Evolutionary conservation across 1,284 basidiomycete genomes (phyloP).

Genomic region (Austropuccinia psidii): DNA sequence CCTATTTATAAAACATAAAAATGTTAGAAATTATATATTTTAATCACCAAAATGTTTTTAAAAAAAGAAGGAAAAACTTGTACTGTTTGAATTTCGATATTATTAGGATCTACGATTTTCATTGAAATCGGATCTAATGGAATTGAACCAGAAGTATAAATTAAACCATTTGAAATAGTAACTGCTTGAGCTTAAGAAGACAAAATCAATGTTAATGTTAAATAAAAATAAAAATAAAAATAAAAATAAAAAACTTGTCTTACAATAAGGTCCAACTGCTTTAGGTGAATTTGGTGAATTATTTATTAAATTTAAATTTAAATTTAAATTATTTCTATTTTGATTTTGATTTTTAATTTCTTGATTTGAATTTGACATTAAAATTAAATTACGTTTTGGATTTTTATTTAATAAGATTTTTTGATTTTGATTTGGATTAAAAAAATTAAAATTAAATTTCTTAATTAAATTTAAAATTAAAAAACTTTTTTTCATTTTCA

Average conservation of each 20-base stretch:
- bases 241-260: not conserved
- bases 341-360: too few species aligned
- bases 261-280: not conserved
- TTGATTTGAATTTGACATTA: too few species aligned
- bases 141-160: slow-evolving; percentile 85
- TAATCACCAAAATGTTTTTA: not conserved
- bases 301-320: not conserved
- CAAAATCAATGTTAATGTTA: not conserved
- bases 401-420: too few species aligned
- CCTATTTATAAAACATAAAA: slow-evolving; percentile 43
- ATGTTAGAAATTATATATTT: not conserved
- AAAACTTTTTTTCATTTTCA: too few species aligned
- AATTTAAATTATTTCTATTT: too few species aligned
- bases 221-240: not conserved
- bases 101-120: slow-evolving; percentile 63
- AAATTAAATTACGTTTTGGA: too few species aligned
- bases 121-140: slow-evolving; percentile 69
- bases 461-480: too few species aligned
- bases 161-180: slow-evolving; percentile 66
- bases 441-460: too few species aligned
- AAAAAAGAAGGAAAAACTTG: not conserved
- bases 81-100: slow-evolving; percentile 71
- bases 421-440: too few species aligned
- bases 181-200: slow-evolving; percentile 59
- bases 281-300: not conserved